Conservation (phyloP, 2,329 filamentous ascomycete genomes). For the Cercospora sp. region DNA sequence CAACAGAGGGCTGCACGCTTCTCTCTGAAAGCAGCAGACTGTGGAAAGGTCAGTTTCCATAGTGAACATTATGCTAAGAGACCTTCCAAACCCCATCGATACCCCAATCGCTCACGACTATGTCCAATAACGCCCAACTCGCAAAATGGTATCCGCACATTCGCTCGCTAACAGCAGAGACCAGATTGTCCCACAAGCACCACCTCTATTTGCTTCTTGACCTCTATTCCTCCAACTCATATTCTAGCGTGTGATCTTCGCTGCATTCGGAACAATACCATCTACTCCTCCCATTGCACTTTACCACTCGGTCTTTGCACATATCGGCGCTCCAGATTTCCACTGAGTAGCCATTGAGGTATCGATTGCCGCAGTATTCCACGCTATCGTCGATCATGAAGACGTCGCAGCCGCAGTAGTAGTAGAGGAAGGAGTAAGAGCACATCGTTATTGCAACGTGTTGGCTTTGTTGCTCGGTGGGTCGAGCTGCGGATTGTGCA, state of each 20-base stretch:
- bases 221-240: slow-evolving; percentile 45
- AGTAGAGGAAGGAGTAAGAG: slow-evolving; percentile 50
- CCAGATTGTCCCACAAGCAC: neutral
- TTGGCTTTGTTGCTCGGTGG: neutral
- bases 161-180: neutral
- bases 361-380: slow-evolving; percentile 49
- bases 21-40: neutral
- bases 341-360: slow-evolving; percentile 50
- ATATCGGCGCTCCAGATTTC: slow-evolving; percentile 52
- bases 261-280: slow-evolving; percentile 25
- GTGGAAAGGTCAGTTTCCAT: neutral
- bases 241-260: slow-evolving; percentile 29
- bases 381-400: slow-evolving; percentile 51
- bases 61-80: neutral
- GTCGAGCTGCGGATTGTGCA: neutral
- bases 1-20: neutral
- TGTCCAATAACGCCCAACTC: neutral
- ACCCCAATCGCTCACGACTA: neutral
- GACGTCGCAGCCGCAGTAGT: slow-evolving; percentile 53
- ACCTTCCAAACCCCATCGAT: neutral
- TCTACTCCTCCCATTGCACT: slow-evolving; percentile 20
- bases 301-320: slow-evolving; percentile 34
- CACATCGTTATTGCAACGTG: slow-evolving; percentile 41
- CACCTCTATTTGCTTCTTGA: slow-evolving; percentile 61
- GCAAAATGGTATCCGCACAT: neutral